Base-by-base conservation (phyloP, 1,284 basidiomycete species). In the Cryptococcus jaspeensis region DNA sequence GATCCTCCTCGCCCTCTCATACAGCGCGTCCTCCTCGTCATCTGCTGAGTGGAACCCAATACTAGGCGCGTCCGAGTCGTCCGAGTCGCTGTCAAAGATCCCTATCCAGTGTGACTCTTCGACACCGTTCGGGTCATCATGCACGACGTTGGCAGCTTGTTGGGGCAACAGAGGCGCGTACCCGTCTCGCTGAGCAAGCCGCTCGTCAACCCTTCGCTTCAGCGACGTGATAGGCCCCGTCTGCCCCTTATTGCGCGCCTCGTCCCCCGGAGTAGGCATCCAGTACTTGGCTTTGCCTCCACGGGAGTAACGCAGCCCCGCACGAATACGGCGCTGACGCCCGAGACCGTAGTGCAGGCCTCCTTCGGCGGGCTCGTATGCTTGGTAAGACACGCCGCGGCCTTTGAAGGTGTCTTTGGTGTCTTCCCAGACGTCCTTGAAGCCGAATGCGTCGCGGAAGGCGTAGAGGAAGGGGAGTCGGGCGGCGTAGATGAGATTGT, bases 301-400 rank as follows among this genome's bases (percentile, higher is more conserved):
- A 49, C 88, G 84, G 41, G 87, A 86, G 71, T 99, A 99, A 5
- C 96, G 84, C 46, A 99, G 79, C 0, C 95, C 95, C 0, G 93
- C 92, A 35, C 87, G 81, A 55, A 96, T 93, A 2, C 93, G 83
- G 40, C 86, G 80, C 54, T 91, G 89, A 22, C 92, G 81, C 0
- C 89, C 92, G 2, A 82, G 81, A 18, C 92, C 92, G 61, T 90
- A 62, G 68, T 99, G 95, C 67, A 98, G 86, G 48, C 86, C 86
- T 0, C 93, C 93, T 72, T 97, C 92, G 39, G 89, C 90, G 1
- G 95, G 94, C 71, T 99, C 95, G 71, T 95, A 98, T 39, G 89
- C 89, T 56, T 92, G 87, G 77, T 99, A 99, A 50, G 90, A 90
- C 81, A 98, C 93, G 1, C 92, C 91, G 62, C 89, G 84, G 2